Percentiles rank a stretch among this genome's conserved stretches.
phyloP scores from a whole-genome alignment of 768 basidiomycete species.

The Ramaria sp. region DNA sequence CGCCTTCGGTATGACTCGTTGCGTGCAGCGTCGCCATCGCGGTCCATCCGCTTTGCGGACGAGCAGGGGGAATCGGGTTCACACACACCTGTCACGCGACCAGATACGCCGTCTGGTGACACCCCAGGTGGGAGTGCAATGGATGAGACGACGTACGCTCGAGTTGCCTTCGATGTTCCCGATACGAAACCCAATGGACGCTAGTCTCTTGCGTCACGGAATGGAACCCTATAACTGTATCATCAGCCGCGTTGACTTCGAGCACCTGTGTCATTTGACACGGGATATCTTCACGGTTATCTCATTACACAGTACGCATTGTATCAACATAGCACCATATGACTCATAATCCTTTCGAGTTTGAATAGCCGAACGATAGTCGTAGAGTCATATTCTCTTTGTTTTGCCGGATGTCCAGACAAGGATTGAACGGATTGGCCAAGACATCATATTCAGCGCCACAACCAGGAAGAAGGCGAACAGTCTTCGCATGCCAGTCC shows the following conservation, averaged over 20 bases:
- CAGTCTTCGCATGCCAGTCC: background rate
- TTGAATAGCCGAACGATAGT: background rate
- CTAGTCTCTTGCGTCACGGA: background rate
- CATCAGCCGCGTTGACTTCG: background rate
- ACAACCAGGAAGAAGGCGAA: background rate
- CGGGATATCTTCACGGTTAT: background rate
- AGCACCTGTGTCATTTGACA: background rate
- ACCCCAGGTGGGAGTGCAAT: background rate
- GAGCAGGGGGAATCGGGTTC: constrained; percentile 8
- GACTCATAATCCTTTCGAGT: no score
- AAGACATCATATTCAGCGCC: background rate
- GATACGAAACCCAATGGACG: background rate
- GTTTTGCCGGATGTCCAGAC: background rate
- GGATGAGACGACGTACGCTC: background rate
- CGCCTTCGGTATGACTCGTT: constrained; percentile 11
- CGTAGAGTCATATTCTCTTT: background rate
- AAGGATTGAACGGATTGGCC: background rate
- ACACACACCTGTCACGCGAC: background rate
- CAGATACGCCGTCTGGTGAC: background rate
- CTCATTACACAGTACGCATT: background rate
- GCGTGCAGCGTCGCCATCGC: constrained; percentile 34
- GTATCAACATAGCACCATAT: background rate
- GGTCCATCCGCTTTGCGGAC: constrained; percentile 35
- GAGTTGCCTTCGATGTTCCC: background rate
- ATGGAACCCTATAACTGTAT: no score